Conservation (phyloP, 2,329 filamentous ascomycete species). For the Alternaria alternata region DNA sequence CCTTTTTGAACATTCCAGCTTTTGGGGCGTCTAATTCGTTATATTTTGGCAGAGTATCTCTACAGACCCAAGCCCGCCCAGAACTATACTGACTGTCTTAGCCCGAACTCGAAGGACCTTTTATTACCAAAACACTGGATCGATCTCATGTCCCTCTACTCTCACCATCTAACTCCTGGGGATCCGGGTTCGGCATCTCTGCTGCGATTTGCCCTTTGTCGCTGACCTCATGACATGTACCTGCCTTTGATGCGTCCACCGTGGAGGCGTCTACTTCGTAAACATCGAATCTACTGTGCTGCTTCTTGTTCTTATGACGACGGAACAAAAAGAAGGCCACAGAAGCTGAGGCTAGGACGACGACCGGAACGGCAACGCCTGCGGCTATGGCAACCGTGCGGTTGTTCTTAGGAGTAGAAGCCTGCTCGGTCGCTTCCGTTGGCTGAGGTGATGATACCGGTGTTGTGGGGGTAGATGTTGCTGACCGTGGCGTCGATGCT, state of each 20-base stretch:
- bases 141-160: not conserved
- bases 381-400: not conserved
- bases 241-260: not conserved
- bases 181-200: not conserved
- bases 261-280: not conserved
- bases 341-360: not conserved
- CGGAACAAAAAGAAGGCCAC: slow-evolving; percentile 1
- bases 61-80: not conserved
- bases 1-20: not conserved
- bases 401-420: not conserved
- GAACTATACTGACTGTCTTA: not conserved
- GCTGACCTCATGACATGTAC: not conserved
- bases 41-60: not conserved
- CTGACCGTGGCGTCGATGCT: not conserved
- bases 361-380: not conserved
- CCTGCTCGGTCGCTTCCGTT: too few species aligned
- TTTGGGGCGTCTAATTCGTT: not conserved
- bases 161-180: not conserved
- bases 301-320: not conserved
- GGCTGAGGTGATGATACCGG: not conserved
- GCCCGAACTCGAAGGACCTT: not conserved
- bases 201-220: not conserved
- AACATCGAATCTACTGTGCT: not conserved
- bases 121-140: not conserved
- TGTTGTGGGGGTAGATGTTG: not conserved